Base-by-base conservation (phyloP, 2,329 filamentous ascomycete genomes). In the Chalaropsis ovoidea region DNA sequence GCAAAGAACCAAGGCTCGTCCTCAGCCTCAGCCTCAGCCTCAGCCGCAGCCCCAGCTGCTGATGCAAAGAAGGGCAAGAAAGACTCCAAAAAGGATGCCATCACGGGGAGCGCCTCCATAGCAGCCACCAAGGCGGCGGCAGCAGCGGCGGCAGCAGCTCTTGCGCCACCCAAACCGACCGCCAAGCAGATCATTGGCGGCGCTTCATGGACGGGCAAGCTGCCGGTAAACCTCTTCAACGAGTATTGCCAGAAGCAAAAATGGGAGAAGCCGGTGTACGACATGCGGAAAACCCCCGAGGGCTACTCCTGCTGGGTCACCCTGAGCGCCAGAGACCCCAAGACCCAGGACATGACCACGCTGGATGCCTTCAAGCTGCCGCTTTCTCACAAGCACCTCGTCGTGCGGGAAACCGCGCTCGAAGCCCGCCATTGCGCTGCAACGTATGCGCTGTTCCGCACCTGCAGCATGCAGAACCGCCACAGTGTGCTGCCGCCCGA, bases 201-300 rank as follows among this genome's bases (percentile, higher is more conserved):
- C 61, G 85, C 90, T 67, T 96, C 91, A 70, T 99, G 94, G 94
- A 99, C 94, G 0, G 94, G 94, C 49, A 99, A 99, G 75, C 79
- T 99, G 41, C 94, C 94, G 0, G 89, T 96, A 69, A 96, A 95
- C 73, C 81, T 97, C 71, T 83, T 97, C 69, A 90, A 89, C 43
- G 94, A 97, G 79, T 89, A 95, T 76, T 96, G 92, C 72, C 91
- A 96, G 77, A 95, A 93, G 75, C 89, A 95, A 75, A 90, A 90
- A 73, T 99, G 94, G 94, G 89, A 90, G 70, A 93, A 87, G 73
- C 93, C 93, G 1, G 92, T 95, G 69, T 99, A 96, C 75, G 88
- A 87, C 69, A 90, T 90, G 80, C 82, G 80, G 69, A 90, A 88
- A 80, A 84, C 83, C 31, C 78, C 82, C 13, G 87, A 88, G 64